Base-by-base conservation (phyloP, 2,329 filamentous ascomycete species). In the Rachicladosporium sp. region DNA sequence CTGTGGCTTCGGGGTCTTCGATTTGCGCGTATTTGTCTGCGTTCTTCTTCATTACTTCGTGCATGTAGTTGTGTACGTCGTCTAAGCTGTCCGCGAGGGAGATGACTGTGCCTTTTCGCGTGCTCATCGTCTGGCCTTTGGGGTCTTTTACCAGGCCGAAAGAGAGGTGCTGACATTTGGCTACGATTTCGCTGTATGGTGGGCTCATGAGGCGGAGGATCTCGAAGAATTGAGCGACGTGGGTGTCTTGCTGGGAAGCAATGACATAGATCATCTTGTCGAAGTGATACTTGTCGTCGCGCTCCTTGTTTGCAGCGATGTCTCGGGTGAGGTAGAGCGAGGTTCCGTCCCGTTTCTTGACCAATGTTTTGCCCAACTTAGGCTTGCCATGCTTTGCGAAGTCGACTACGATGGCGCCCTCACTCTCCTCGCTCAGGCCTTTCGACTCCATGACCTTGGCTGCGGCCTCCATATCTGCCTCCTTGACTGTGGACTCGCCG, bases 41-140 rank as follows among this genome's bases (percentile, higher is more conserved):
- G 61, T 96, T 96, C 67, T 81, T 82, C 63, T 69, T 77, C 91
- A 98, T 98, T 37, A 93, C 85, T 45, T 94, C 85, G 69, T 96
- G 89, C 91, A 98, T 98, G 65, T 88, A 85, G 40, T 95, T 89
- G 53, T 77, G 80, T 6, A 93, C 86, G 33, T 64, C 58, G 41
- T 64, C 59, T 32, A 70, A 54, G 43, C 68, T 67, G 60, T 72
- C 64, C 50, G 65, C 62, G n/a, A 70, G 57, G 42, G 62, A 66
- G 43, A 64, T 62, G 27, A 55, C 54, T 9, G 62, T 66, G 13
- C 75, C 75, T 58, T 76, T 78, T 47, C 75, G 68, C 6, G 75
- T 78, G 48, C 68, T 72, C 73, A 80, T 79, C 31, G 74, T 76
- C 41, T 74, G 67, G 21, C 56, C 56, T 35, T 57, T 57, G 11